phyloP scores from a whole-genome alignment of 2,329 filamentous ascomycete species.

The Piedraia hortae region DNA sequence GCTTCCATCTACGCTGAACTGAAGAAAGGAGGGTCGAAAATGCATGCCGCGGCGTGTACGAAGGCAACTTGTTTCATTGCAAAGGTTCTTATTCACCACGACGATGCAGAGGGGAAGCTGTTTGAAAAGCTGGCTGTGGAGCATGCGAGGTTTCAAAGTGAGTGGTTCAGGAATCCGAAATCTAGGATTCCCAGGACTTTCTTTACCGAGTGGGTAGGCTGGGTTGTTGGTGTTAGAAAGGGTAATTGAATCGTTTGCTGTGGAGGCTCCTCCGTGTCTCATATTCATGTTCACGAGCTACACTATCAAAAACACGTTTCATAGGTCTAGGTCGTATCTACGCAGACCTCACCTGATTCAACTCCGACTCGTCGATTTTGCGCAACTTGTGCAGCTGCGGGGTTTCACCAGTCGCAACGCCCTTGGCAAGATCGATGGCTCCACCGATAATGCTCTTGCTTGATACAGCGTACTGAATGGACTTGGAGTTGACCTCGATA shows the following conservation, averaged over 20 bases:
- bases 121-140: constrained; percentile 15
- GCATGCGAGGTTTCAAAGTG: constrained; percentile 17
- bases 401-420: constrained; percentile 41
- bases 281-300: no score
- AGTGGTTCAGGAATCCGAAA: constrained; percentile 17
- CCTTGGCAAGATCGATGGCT: constrained; percentile 46
- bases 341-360: constrained; percentile 18
- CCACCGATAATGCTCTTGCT: constrained; percentile 20
- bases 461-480: constrained; percentile 40
- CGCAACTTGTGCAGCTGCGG: constrained; percentile 49
- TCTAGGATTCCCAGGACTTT: constrained; percentile 16
- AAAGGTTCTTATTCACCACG: constrained; percentile 29
- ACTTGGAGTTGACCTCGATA: constrained; percentile 46
- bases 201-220: constrained; percentile 22
- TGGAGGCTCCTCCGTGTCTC: no score
- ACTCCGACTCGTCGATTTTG: constrained; percentile 39
- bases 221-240: constrained; percentile 14
- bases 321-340: no score
- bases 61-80: constrained; percentile 40
- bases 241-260: no score
- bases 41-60: constrained; percentile 49
- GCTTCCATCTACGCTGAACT: constrained; percentile 41
- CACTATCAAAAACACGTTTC: no score
- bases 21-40: constrained; percentile 32
- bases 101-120: constrained; percentile 13